Evolutionary conservation across 2,329 filamentous ascomycete genomes (phyloP), one percentile per base, ranked within the genome.

Genomic region (Aspergillus calidoustus): DNA sequence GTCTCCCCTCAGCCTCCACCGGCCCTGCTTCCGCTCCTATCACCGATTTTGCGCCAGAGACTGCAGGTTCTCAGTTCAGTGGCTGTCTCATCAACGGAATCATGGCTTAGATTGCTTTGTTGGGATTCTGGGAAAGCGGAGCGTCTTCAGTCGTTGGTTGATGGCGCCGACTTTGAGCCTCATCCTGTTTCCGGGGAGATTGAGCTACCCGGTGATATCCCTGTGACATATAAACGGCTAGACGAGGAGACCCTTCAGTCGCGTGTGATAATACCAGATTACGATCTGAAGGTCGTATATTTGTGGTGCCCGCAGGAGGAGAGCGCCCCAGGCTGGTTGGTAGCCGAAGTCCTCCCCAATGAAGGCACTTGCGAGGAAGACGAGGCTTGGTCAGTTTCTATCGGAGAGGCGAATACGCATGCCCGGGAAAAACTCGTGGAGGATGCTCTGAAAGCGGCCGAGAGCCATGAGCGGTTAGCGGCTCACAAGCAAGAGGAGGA

Each of bases 111-210:
- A 3, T 74, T 89, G 38, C 78, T 89, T 11, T 86, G 82, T 66
- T 89, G 87, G 87, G 83, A 87, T 65, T 64, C 76, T 1, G 72
- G 75, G 7, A 80, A 82, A 57, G 86, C 83, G 3, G 80, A 84
- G 34, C 81, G 79, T 60, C 77, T 89, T 11, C 82, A 84, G 53
- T 76, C 79, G 13, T 72, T 85, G 23, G 80, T 89, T 41, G 82
- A 84, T 62, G 79, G 80, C 41, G 78, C 86, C 34, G 79, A 79
- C 19, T 82, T 89, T 59, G 87, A 89, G 71, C 85, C 86, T 49
- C 87, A 89, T 67, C 87, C 87, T 0, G 83, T 84, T 3, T 89
- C 87, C 1, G 87, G 87, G 52, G 87, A 89, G 69, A 83, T 89
- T 49, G 87, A 89, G 70, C 74, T 88, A 4, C 82, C 84, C 22